Percentiles rank a stretch among this genome's conserved stretches.
These are phyloP conservation scores for Linanthus parryae DNA, from an alignment of 148 eudicot species.

Conservation along the genomic window DNA sequence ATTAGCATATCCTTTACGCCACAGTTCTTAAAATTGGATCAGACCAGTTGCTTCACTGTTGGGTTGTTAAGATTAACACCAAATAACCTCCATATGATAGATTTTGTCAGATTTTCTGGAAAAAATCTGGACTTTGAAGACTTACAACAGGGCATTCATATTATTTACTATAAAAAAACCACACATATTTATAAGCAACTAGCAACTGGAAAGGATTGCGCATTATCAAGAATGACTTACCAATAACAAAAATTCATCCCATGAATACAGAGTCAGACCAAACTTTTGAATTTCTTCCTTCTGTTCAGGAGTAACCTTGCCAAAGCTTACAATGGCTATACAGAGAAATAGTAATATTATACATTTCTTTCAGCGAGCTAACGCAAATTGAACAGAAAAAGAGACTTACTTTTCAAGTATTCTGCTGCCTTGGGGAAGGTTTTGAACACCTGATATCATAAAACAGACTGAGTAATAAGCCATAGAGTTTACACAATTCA, in stretches of 20 bases:
- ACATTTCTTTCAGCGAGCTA: neutral
- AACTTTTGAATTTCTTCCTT: constrained; percentile 57
- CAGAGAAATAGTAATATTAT: neutral
- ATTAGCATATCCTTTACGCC: no score
- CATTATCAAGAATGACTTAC: no score
- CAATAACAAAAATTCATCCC: constrained; percentile 87
- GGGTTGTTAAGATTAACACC: no score
- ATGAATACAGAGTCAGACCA: constrained; percentile 60
- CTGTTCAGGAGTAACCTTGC: constrained; percentile 63
- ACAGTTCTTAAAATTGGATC: no score
- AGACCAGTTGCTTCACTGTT: no score
- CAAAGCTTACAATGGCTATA: constrained; percentile 94
- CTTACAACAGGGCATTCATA: no score
- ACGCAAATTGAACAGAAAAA: constrained; percentile 12
- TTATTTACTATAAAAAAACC: no score
- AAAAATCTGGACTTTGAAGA: no score
- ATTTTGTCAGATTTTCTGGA: no score
- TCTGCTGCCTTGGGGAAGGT: constrained; percentile 53
- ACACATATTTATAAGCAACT: no score
- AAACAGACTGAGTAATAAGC: constrained; percentile 1
- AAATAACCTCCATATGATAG: no score
- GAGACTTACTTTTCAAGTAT: constrained; percentile 71
- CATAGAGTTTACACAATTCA: constrained; percentile 1
- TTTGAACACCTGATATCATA: constrained; percentile 65
- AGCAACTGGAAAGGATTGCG: no score